Base-by-base conservation (phyloP, 192 early-diverging fungal genomes). In the Coemansia nantahalensis region DNA sequence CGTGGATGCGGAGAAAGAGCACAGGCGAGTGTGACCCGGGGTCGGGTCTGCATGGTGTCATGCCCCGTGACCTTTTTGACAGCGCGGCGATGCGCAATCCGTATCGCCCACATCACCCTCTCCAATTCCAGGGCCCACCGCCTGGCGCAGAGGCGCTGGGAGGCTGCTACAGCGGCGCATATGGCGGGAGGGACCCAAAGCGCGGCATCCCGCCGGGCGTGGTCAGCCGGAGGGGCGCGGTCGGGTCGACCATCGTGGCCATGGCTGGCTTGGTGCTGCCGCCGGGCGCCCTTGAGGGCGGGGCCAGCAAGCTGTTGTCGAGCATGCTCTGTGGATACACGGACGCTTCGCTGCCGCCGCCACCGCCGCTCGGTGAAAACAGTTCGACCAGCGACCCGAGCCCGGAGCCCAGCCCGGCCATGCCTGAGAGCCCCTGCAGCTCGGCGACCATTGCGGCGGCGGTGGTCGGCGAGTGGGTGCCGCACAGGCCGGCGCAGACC, bases 271-370 rank as follows among this genome's bases (percentile, higher is more conserved):
- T 24, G 26, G 4, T 28, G 26, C 26, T 28, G 26, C 26, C 26
- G 26, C 26, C 26, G 26, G 26, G n/a, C n/a, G n/a, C n/a, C n/a
- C n/a, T n/a, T n/a, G n/a, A n/a, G n/a, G n/a, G 43, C 11, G 66
- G 66, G 6, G 70, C 70, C 37, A 74, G 33, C 19, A 50, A 45
- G 34, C 70, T 74, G 28, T 35, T 67, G 41, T 35, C 53, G 4
- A 74, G 51, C 5, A 74, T 52, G 8, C 66, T 65, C 23, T 74
- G 58, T 0, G 70, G 70, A 30, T 74, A 74, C 40, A 74, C n/a
- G 8, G 63, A 43, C 8, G 54, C 30, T 12, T 30, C 14, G 15
- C 48, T 54, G 30, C 62, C 69, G 28, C 44, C 35, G 28, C 32
- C 54, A 8, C 62, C 69, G 28, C 44, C 35, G 28, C 32, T 55